A percentile compares a stretch with the other conserved stretches of the same genome.
These are phyloP conservation scores for Larix sibirica DNA, from an alignment of 83 land plant genomes.

Conservation along the genomic window DNA sequence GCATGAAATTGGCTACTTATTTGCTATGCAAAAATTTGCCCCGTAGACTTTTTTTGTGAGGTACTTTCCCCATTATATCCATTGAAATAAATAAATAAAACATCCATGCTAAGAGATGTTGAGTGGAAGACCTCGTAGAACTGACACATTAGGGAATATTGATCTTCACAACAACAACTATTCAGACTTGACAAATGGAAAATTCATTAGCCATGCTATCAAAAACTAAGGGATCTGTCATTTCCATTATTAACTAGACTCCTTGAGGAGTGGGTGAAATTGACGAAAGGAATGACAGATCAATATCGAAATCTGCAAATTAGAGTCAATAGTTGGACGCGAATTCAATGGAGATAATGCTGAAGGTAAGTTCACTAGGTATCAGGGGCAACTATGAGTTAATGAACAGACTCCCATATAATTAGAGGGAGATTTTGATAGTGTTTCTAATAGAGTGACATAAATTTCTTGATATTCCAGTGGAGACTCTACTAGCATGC, in stretches of 20 bases:
- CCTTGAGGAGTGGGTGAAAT: no score
- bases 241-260: no score
- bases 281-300: not conserved
- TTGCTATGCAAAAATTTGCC: not conserved
- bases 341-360: not conserved
- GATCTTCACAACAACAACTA: not conserved
- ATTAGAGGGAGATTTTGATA: not conserved
- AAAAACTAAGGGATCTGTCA: constrained; percentile 4
- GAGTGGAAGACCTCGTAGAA: constrained; percentile 9
- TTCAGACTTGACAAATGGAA: constrained; percentile 18
- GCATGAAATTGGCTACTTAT: no score
- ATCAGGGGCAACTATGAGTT: not conserved
- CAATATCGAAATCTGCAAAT: not conserved
- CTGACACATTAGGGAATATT: not conserved
- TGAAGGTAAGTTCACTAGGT: not conserved
- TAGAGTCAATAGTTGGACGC: constrained; percentile 9
- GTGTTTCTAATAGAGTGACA: not conserved
- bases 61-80: constrained; percentile 40
- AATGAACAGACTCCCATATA: not conserved
- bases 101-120: constrained; percentile 7
- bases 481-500: not conserved
- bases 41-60: constrained; percentile 55
- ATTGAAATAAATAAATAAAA: not conserved
- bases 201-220: constrained; percentile 20
- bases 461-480: not conserved